Conservation (phyloP, 495 filamentous ascomycete species). For the Jackrogersella minutella region DNA sequence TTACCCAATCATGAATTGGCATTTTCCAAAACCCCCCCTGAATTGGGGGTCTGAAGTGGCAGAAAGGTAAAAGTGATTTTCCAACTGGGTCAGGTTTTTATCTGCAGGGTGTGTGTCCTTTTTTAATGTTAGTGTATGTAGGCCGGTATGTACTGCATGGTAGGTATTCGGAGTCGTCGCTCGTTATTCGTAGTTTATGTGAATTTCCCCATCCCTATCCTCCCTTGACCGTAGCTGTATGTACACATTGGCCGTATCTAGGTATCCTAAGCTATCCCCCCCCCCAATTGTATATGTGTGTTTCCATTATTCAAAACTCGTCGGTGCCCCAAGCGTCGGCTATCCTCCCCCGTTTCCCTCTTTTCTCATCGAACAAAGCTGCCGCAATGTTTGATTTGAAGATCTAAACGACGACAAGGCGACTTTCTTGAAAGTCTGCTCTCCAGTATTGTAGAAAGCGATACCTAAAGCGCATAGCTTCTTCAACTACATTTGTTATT, state of each 20-base stretch:
- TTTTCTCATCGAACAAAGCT: constrained; percentile 54
- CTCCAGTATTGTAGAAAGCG: constrained; percentile 46
- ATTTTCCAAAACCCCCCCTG: constrained; percentile 13
- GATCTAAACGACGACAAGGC: constrained; percentile 55
- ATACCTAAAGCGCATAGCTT: constrained; percentile 21
- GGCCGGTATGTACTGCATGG: too few relatives aligned
- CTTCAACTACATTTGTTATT: constrained; percentile 12
- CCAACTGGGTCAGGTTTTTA: neutral
- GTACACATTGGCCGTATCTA: neutral
- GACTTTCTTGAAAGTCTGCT: constrained; percentile 58
- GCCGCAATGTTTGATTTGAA: constrained; percentile 57
- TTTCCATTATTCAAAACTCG: constrained; percentile 54
- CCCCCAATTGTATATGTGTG: constrained; percentile 16
- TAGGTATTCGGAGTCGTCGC: constrained; percentile 18
- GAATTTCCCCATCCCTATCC: constrained; percentile 6
- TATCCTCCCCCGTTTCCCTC: constrained; percentile 43
- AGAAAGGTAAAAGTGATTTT: neutral
- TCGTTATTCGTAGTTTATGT: constrained; percentile 16
- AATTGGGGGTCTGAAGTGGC: constrained; percentile 10
- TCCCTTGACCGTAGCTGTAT: constrained; percentile 17
- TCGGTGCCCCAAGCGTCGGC: constrained; percentile 52
- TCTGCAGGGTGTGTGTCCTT: constrained; percentile 7
- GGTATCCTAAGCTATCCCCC: neutral
- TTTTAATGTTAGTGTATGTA: too few relatives aligned
- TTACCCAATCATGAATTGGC: constrained; percentile 1